These are phyloP conservation scores for Mitragyna speciosa DNA, from an alignment of 257 asterid genomes.

Conservation along the genomic window DNA sequence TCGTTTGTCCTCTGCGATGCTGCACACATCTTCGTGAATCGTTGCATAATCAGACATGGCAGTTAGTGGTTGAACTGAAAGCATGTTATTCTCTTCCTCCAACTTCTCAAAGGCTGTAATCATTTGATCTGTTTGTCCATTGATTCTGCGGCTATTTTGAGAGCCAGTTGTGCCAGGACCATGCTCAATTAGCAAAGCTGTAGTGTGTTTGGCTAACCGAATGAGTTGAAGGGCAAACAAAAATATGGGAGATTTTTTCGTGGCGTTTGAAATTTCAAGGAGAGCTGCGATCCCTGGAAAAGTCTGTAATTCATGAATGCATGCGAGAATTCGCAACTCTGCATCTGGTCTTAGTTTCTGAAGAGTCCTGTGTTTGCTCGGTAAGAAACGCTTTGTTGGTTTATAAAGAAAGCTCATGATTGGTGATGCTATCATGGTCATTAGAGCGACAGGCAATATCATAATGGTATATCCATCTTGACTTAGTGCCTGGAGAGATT, in stretches of 20 bases:
- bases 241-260: conserved; percentile 23
- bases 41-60: conserved; percentile 26
- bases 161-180: conserved; percentile 8
- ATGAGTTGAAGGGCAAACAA: conserved; percentile 28
- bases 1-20: conserved; percentile 25
- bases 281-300: conserved; percentile 23
- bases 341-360: conserved; percentile 18
- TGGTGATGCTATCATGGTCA: conserved; percentile 26
- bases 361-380: conserved; percentile 23
- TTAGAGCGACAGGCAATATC: conserved; percentile 13
- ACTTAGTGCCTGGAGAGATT: conserved; percentile 13
- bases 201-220: conserved; percentile 23
- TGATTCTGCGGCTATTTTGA: conserved; percentile 10
- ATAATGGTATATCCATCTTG: conserved; percentile 9
- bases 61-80: conserved; percentile 23
- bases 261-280: conserved; percentile 17
- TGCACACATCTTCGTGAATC: conserved; percentile 29
- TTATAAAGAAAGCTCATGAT: conserved; percentile 22
- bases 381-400: conserved; percentile 15
- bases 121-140: conserved; percentile 25
- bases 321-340: conserved; percentile 28
- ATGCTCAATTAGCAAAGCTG: conserved; percentile 26
- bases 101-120: conserved; percentile 21
- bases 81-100: conserved; percentile 14
- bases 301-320: conserved; percentile 27